phyloP scores from a whole-genome alignment of 2,329 filamentous ascomycete species.

The Colletotrichum higginsianum region DNA sequence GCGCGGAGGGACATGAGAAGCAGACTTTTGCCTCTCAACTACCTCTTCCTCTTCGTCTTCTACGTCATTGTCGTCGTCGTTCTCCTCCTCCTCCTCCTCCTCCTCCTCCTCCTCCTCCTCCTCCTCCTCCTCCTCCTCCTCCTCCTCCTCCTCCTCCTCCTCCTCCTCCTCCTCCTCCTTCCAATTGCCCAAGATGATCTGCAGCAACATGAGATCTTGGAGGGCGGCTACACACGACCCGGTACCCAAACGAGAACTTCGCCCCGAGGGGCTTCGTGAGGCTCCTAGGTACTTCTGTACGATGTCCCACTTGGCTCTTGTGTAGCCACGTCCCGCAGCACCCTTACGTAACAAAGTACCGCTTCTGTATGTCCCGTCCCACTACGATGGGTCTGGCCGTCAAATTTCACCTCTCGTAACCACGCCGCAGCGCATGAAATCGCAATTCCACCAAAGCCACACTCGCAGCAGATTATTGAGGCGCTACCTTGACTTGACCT shows the following conservation, averaged over 20 bases:
- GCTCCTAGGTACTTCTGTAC: slow-evolving; percentile 25
- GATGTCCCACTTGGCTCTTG: slow-evolving; percentile 18
- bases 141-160: too few relatives aligned
- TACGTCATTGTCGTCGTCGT: background rate
- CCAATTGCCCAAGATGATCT: too few relatives aligned
- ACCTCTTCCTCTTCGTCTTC: background rate
- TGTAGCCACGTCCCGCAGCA: slow-evolving; percentile 12
- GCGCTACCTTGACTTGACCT: slow-evolving; percentile 29
- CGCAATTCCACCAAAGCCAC: slow-evolving; percentile 41
- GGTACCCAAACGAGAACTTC: slow-evolving; percentile 6
- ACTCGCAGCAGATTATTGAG: slow-evolving; percentile 41
- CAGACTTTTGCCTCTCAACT: too few relatives aligned
- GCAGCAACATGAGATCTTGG: too few relatives aligned
- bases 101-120: too few relatives aligned
- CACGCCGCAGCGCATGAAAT: slow-evolving; percentile 37
- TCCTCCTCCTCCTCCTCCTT: too few relatives aligned
- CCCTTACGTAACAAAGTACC: slow-evolving; percentile 37
- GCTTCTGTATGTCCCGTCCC: slow-evolving; percentile 30
- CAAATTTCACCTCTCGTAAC: slow-evolving; percentile 34
- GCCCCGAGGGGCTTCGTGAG: background rate
- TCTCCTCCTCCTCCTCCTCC: too few relatives aligned
- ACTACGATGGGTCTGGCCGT: slow-evolving; percentile 5
- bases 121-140: too few relatives aligned
- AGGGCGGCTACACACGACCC: background rate
- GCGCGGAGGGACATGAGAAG: background rate